Base-by-base conservation (phyloP, 1,284 basidiomycete genomes). In the Trichosporon coremiiforme region DNA sequence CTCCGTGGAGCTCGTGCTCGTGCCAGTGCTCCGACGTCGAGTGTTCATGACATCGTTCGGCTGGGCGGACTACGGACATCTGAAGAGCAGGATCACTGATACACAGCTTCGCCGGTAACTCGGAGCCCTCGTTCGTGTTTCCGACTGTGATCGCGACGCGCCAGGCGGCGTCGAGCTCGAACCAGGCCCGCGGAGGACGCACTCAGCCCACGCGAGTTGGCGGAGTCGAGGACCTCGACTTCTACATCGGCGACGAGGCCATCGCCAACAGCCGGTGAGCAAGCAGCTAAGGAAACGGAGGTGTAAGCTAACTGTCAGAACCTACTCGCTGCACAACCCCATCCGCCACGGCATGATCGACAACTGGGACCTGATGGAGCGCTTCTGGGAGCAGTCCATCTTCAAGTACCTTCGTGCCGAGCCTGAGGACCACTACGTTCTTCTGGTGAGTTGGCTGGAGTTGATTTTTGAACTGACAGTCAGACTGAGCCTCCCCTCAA, bases 291-390 rank as follows among this genome's bases (percentile, higher is more conserved):
- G 12, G 31, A 17, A 0, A 6, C 5, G 13, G 17, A 2, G 9
- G 38, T 12, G 10, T 25, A 8, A 25, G 45, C 67, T 72, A 35
- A 70, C 66, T 88, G 0, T 88, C 90, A 62, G 92, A 89, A 76
- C 85, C 4, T 99, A 99, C 85, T 91, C 92, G 53, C 89, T 99
- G n/a, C 92, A 96, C 84, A 98, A 98, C 84, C 97, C 97, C 25
- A 98, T 99, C 80, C 89, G 93, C 68, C 97, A 99, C 82, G 97
- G 97, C 47, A 91, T 94, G 90, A 98, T 99, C 80, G 97, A 99
- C 76, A 98, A 99, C 82, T 99, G 97, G 97, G 97, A 99, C 85
- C 90, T 97, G 78, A 99, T 99, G 97, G 97, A 99, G 84, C 87
- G 97, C 10, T 99, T 95, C 85, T 99, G 96, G 97, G 95, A 98